Conservation (phyloP, 164 flowering plant genomes). For the Protea cynaroides region DNA sequence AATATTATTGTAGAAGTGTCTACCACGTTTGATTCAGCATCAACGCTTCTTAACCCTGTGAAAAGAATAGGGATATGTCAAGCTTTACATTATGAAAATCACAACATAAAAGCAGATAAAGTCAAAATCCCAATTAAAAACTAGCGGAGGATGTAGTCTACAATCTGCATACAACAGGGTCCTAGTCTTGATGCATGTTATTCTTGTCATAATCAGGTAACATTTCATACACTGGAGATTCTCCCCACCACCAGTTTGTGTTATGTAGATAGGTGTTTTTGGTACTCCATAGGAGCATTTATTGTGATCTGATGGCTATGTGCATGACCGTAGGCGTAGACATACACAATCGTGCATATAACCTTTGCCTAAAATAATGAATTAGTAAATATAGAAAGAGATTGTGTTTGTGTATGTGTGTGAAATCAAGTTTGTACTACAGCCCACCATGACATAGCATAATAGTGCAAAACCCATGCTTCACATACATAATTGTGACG, state of each 20-base stretch:
- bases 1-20: too few relatives aligned
- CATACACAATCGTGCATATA: too few relatives aligned
- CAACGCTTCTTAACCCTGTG: background rate
- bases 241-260: too few relatives aligned
- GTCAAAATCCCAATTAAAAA: background rate
- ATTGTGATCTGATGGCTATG: too few relatives aligned
- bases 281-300: too few relatives aligned
- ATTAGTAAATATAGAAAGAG: background rate
- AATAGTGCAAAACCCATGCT: background rate
- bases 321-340: too few relatives aligned
- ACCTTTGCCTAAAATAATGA: too few relatives aligned
- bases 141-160: background rate
- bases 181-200: too few relatives aligned
- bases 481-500: background rate
- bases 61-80: background rate
- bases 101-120: background rate
- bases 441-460: background rate
- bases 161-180: background rate
- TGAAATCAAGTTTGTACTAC: background rate
- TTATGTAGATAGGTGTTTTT: too few relatives aligned
- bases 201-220: too few relatives aligned
- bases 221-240: too few relatives aligned
- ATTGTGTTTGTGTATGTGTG: background rate
- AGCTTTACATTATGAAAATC: background rate
- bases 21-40: conserved; percentile 8